phyloP scores from a whole-genome alignment of 2,329 filamentous ascomycete genomes.

The Blastomyces parvus region DNA sequence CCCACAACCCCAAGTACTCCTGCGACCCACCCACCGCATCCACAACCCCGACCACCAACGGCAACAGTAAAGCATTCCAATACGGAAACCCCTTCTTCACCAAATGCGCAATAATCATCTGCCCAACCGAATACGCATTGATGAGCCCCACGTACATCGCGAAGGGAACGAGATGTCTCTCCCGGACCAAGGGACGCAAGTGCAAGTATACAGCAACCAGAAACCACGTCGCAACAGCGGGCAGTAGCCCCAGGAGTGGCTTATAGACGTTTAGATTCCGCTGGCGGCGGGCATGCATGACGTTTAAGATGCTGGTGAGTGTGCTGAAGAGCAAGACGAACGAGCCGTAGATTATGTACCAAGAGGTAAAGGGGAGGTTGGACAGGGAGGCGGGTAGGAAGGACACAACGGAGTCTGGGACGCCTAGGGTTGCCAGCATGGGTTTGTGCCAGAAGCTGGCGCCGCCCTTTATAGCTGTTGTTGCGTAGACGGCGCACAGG shows the following conservation, averaged over 20 bases:
- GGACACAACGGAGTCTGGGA: constrained; percentile 52
- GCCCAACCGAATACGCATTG: constrained; percentile 90
- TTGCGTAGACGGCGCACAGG: constrained; percentile 66
- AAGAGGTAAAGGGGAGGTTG: constrained; percentile 76
- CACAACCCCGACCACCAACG: constrained; percentile 65
- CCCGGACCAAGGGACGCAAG: constrained; percentile 74
- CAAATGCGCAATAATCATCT: constrained; percentile 91
- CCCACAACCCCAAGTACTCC: constrained; percentile 54
- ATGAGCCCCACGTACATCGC: constrained; percentile 77
- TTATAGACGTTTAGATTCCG: constrained; percentile 58
- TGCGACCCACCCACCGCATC: constrained; percentile 65
- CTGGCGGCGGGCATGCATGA: constrained; percentile 67
- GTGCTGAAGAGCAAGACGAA: constrained; percentile 80
- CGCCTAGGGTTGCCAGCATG: constrained; percentile 60
- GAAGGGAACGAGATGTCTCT: constrained; percentile 80
- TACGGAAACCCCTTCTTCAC: constrained; percentile 83
- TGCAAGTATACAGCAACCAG: constrained; percentile 70
- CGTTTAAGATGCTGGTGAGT: constrained; percentile 61
- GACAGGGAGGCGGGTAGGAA: constrained; percentile 61
- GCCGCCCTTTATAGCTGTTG: constrained; percentile 77
- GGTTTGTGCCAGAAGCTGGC: constrained; percentile 89
- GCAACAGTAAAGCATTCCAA: constrained; percentile 72
- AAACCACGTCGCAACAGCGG: constrained; percentile 69
- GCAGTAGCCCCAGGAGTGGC: constrained; percentile 69
- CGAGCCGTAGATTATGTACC: constrained; percentile 81